Conservation (phyloP, 2,329 filamentous ascomycete species). For the Penicillium sp. region DNA sequence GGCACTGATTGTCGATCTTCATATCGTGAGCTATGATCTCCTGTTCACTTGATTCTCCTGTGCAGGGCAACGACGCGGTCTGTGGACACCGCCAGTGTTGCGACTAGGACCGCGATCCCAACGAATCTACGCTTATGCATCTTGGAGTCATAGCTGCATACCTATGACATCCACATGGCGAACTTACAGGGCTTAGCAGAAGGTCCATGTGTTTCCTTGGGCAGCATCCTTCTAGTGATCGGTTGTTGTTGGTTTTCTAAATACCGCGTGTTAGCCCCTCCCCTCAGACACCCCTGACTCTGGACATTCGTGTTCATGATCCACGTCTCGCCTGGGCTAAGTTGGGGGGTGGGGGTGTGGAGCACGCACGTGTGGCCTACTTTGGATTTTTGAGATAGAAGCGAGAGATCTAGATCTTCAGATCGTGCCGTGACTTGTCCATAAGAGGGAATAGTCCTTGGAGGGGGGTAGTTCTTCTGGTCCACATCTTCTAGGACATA, state of each 20-base stretch:
- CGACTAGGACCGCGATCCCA: not conserved
- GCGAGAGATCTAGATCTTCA: not conserved
- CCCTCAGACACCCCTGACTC: not conserved
- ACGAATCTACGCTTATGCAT: not conserved
- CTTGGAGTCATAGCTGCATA: not conserved
- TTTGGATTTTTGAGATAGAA: not conserved
- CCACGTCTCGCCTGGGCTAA: not conserved
- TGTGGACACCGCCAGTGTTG: not conserved
- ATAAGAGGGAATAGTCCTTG: not conserved
- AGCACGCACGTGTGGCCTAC: not conserved
- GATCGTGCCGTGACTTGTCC: not conserved
- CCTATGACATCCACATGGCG: not conserved
- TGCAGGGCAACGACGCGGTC: not conserved
- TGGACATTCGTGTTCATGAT: not conserved
- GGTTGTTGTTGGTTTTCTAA: not conserved
- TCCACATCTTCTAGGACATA: not conserved
- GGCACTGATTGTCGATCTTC: slow-evolving; percentile 1
- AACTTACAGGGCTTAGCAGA: not conserved
- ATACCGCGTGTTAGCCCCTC: not conserved
- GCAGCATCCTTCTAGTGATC: not conserved
- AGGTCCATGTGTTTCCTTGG: not conserved
- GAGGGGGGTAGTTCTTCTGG: not conserved
- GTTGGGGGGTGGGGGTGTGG: not conserved
- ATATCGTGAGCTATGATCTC: not conserved
- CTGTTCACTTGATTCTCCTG: not conserved